These are phyloP conservation scores for Mycena galericulata DNA, from an alignment of 768 basidiomycete species.

Conservation along the genomic window DNA sequence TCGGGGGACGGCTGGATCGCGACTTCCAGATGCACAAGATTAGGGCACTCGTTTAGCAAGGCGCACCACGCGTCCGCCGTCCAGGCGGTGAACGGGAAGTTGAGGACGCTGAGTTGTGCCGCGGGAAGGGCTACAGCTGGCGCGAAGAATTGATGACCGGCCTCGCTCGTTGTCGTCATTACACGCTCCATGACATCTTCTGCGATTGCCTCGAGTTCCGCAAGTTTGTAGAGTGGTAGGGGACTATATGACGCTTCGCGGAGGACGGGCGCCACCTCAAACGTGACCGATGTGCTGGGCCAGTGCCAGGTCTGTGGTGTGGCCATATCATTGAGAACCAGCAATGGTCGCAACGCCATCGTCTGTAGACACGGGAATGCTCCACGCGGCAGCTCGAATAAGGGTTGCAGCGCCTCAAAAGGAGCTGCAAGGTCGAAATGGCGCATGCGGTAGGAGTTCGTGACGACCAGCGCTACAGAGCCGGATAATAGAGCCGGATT, in stretches of 20 bases:
- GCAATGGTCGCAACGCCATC: not conserved
- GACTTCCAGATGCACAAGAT: not conserved
- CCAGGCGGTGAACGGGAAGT: constrained; percentile 8
- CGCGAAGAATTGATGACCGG: too few species aligned
- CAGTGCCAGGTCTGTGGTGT: constrained; percentile 14
- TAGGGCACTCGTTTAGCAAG: constrained; percentile 10
- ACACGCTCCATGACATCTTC: not conserved
- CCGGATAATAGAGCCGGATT: not conserved
- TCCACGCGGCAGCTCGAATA: constrained; percentile 5
- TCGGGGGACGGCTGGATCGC: constrained; percentile 2
- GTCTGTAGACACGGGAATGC: constrained; percentile 11
- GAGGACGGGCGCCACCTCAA: not conserved
- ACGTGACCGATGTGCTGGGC: constrained; percentile 1
- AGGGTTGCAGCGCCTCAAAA: not conserved
- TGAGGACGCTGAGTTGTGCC: constrained; percentile 13
- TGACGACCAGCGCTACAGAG: constrained; percentile 2
- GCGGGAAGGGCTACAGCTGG: not conserved
- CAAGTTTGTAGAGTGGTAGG: not conserved
- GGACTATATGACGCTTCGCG: not conserved
- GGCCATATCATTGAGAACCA: constrained; percentile 1
- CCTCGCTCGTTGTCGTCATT: not conserved
- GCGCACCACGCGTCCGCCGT: constrained; percentile 1
- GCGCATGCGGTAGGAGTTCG: constrained; percentile 8
- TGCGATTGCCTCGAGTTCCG: constrained; percentile 1
- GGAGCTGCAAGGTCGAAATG: constrained; percentile 2